Evolutionary conservation across 164 flowering plant genomes (phyloP), one percentile per base, ranked within the genome.

Genomic region (Vitis labrusca): DNA sequence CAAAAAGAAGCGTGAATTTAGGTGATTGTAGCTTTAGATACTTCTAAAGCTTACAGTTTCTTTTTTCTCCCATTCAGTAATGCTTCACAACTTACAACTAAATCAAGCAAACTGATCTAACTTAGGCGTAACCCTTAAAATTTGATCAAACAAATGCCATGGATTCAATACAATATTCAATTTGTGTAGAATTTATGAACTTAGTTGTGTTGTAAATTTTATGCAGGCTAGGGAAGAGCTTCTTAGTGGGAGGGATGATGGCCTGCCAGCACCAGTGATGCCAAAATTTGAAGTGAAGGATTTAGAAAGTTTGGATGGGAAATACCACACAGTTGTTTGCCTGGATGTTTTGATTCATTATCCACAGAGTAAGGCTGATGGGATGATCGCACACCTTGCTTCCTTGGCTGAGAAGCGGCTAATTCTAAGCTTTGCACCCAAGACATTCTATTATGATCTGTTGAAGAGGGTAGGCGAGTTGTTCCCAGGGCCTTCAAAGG

Each of bases 401-500:
- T 89, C 98, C 0, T 68, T 96, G 63, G 98, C 99, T 3, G 91
- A 96, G 72, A 80, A 87, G 62, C 82, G 97, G 9, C 50, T 95
- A 61, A 73, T 95, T 59, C 73, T 96, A 44, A 96, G 99, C 76
- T 96, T 96, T 80, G 99, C 98, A 3, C 99, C 98, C 14, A 93
- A 93, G 83, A 96, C 99, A 54, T 77, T 89, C 15, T 96, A 96
- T 66, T 93, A 91, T 71, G 80, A 80, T 79, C 49, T 89, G 53
- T 67, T 96, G 80, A 96, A 96, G 84, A 86, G 98, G 78, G 69
- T 93, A 14, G 99, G 99, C 19, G 99, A 96, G 87, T 76, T 96
- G 71, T 93, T 96, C 74, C 99, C 98, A 0, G 99, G 98, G 50
- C 99, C 99, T 8, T 96, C 99, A 6, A 95, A 95, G 83, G 99